Conservation (phyloP, 2,329 filamentous ascomycete species). For the Calonectria pseudoturangicola region DNA sequence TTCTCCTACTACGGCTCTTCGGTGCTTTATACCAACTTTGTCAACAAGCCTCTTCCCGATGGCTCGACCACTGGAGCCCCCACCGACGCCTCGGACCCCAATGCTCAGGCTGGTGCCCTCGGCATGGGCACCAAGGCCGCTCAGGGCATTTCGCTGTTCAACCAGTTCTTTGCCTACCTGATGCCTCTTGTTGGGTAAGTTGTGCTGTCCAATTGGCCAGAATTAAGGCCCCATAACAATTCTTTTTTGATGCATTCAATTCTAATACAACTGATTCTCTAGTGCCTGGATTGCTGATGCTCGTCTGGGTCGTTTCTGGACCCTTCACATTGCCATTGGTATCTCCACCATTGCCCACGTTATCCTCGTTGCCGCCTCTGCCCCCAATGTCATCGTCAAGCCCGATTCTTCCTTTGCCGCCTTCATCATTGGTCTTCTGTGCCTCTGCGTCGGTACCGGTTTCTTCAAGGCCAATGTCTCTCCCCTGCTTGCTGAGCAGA, state of each 20-base stretch:
- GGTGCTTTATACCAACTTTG: slow-evolving; percentile 81
- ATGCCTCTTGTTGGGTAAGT: slow-evolving; percentile 74
- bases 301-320: slow-evolving; percentile 83
- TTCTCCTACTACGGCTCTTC: slow-evolving; percentile 86
- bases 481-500: slow-evolving; percentile 82
- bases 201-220: slow-evolving; percentile 48
- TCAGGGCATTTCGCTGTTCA: slow-evolving; percentile 70
- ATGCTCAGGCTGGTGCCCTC: slow-evolving; percentile 70
- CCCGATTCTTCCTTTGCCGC: slow-evolving; percentile 75
- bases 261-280: slow-evolving; percentile 3
- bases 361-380: slow-evolving; percentile 78
- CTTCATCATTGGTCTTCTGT: slow-evolving; percentile 79
- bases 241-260: no score
- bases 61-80: slow-evolving; percentile 73
- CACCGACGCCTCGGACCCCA: slow-evolving; percentile 45
- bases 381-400: slow-evolving; percentile 77
- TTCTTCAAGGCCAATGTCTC: slow-evolving; percentile 90
- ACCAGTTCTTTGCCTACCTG: slow-evolving; percentile 77
- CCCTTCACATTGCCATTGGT: slow-evolving; percentile 80
- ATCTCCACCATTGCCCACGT: slow-evolving; percentile 80
- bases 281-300: slow-evolving; percentile 79
- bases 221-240: neutral
- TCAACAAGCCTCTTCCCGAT: slow-evolving; percentile 72
- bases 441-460: slow-evolving; percentile 79
- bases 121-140: slow-evolving; percentile 75